Base-by-base conservation (phyloP, 2,329 filamentous ascomycete genomes). In the Hypoxylon sp. region DNA sequence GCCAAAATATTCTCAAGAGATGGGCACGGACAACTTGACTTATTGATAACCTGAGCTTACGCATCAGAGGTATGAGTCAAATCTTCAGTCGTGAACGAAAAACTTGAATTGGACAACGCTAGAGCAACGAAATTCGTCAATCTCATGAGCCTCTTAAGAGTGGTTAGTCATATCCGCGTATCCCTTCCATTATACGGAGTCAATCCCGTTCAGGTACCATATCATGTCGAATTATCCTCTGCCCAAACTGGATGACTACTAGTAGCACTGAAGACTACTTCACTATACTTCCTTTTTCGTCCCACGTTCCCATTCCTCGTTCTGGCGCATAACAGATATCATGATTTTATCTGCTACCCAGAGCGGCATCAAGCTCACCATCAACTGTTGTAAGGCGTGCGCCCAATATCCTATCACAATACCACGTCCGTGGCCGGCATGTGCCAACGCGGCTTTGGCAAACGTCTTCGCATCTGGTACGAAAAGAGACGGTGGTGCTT, bases 341-440 rank as follows among this genome's bases (percentile, higher is more conserved):
- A 50, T 24, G 11, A 61, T 40, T n/a, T 18, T 61, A 24, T 54
- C 58, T 40, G 33, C 50, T 16, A 55, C 32, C 33, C 44, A 61
- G 24, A 24, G 18, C 4, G 58, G 58, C 32, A 61, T 32, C 42
- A 61, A 33, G n/a, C 42, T 49, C 16, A 9, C 50, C 30, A 55
- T 33, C 14, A 55, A 16, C 12, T 55, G 11, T 20, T 60, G 42
- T 14, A 58, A 9, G n/a, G 32, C 33, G 48, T 69, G 66, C 3
- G 40, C 42, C 66, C 66, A 69, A 26, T 66, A 66, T 4, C 50
- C 66, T 9, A 61, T 24, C 9, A 66, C 66, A 3, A 69, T 51
- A 2, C 44, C 42, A 24, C 52, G 46, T 33, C 49, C 55, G 33
- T 61, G 53, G 9, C 66, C 59, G 12, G 49, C 66, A 33, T 53